Conservation (phyloP, 768 basidiomycete genomes). For the Terana coerulea region DNA sequence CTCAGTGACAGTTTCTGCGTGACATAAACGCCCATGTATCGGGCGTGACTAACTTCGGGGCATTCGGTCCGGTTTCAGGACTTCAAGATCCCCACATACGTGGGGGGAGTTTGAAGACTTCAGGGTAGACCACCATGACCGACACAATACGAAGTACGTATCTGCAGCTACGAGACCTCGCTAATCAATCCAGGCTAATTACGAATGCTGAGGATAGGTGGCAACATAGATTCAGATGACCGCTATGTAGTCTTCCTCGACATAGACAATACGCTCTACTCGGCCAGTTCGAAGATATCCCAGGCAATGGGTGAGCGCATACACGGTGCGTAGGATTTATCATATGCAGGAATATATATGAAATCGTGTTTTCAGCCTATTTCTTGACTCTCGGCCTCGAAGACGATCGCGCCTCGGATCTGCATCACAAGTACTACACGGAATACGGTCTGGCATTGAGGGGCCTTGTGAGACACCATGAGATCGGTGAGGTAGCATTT, state of each 20-base stretch:
- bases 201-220: not conserved
- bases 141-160: too few species aligned
- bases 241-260: constrained; percentile 74
- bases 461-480: constrained; percentile 71
- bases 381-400: constrained; percentile 67
- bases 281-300: constrained; percentile 67
- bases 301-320: constrained; percentile 79
- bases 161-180: too few species aligned
- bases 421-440: constrained; percentile 72
- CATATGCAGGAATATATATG: not conserved
- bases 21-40: too few species aligned
- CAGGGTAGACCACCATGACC: too few species aligned
- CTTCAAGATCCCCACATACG: too few species aligned
- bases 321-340: constrained; percentile 52
- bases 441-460: constrained; percentile 82
- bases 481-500: constrained; percentile 50
- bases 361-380: constrained; percentile 57
- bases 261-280: constrained; percentile 88
- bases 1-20: constrained; percentile 1
- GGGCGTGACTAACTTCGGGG: too few species aligned
- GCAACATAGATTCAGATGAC: constrained; percentile 46
- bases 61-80: too few species aligned
- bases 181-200: not conserved
- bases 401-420: constrained; percentile 61
- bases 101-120: too few species aligned